Conservation (phyloP, 75 land plant genomes). For the Cryptomeria japonica region DNA sequence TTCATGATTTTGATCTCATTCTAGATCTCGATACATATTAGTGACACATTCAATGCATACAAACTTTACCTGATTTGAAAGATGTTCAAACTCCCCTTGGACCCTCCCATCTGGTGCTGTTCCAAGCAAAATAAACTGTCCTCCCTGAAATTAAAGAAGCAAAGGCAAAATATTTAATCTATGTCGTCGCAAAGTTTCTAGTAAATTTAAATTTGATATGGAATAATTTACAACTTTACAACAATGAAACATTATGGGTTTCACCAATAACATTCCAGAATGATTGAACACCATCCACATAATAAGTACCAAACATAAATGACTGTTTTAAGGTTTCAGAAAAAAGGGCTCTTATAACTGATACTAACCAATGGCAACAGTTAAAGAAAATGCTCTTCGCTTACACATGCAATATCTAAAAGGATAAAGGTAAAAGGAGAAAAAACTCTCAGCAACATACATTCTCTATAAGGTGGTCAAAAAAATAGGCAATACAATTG, state of each 20-base stretch:
- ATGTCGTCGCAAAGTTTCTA: not conserved
- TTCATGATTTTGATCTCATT: not conserved
- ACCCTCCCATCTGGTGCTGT: conserved; percentile 62
- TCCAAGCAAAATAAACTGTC: conserved; percentile 63
- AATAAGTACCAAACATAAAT: not conserved
- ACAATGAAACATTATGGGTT: not conserved
- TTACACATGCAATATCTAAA: not conserved
- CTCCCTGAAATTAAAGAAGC: conserved; percentile 40
- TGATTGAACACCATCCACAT: not conserved
- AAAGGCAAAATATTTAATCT: not conserved
- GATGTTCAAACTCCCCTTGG: conserved; percentile 51
- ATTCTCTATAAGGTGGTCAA: not conserved
- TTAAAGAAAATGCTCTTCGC: not conserved
- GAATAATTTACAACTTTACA: not conserved
- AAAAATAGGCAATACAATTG: not conserved
- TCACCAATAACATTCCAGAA: not conserved
- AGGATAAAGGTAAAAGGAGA: not conserved
- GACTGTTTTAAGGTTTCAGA: not conserved
- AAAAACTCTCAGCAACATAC: not conserved
- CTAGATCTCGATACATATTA: not conserved
- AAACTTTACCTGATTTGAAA: conserved; percentile 39
- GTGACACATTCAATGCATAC: not conserved
- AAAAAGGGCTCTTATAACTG: not conserved
- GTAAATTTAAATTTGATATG: not conserved
- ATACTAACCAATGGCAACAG: not conserved